Percentiles rank a stretch among this genome's conserved stretches.
Conservation (phyloP, 2,329 filamentous ascomycete genomes). For the Exophiala lecanii-corni region DNA sequence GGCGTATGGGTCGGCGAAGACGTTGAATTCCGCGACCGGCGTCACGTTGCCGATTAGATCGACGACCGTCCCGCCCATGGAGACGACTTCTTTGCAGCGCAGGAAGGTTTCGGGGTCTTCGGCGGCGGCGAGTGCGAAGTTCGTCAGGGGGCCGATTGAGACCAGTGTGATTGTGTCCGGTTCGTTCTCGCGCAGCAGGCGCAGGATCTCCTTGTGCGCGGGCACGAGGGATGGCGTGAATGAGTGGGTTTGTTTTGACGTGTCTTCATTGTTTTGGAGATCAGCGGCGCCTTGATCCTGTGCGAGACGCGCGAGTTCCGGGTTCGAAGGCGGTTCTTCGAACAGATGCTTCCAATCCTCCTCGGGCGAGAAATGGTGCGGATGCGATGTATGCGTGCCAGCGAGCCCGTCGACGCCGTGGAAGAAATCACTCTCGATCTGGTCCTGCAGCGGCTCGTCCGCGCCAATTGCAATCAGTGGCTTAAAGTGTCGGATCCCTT, state of each 20-base stretch:
- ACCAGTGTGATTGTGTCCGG: slow-evolving; percentile 83
- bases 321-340: slow-evolving; percentile 38
- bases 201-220: slow-evolving; percentile 84
- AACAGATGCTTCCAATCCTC: slow-evolving; percentile 72
- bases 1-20: slow-evolving; percentile 78
- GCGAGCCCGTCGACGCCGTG: slow-evolving; percentile 75
- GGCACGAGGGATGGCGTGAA: slow-evolving; percentile 72
- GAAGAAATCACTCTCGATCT: slow-evolving; percentile 79
- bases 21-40: slow-evolving; percentile 91
- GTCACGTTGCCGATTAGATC: slow-evolving; percentile 73
- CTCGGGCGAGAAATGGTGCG: slow-evolving; percentile 69
- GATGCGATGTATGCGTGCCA: slow-evolving; percentile 64
- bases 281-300: slow-evolving; percentile 24
- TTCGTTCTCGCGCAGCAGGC: slow-evolving; percentile 75
- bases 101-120: slow-evolving; percentile 87
- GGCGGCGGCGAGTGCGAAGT: slow-evolving; percentile 80
- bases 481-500: slow-evolving; percentile 65
- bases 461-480: slow-evolving; percentile 84
- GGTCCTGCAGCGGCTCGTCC: slow-evolving; percentile 77
- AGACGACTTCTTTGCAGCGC: slow-evolving; percentile 80
- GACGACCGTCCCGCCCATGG: slow-evolving; percentile 91
- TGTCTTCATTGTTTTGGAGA: slow-evolving; percentile 2
- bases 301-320: slow-evolving; percentile 47
- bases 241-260: slow-evolving; percentile 39
- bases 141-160: slow-evolving; percentile 87